A percentile compares a stretch with the other conserved stretches of the same genome.
Evolutionary conservation across 1,284 basidiomycete genomes (phyloP).

Genomic region (Trichosporon coremiiforme): DNA sequence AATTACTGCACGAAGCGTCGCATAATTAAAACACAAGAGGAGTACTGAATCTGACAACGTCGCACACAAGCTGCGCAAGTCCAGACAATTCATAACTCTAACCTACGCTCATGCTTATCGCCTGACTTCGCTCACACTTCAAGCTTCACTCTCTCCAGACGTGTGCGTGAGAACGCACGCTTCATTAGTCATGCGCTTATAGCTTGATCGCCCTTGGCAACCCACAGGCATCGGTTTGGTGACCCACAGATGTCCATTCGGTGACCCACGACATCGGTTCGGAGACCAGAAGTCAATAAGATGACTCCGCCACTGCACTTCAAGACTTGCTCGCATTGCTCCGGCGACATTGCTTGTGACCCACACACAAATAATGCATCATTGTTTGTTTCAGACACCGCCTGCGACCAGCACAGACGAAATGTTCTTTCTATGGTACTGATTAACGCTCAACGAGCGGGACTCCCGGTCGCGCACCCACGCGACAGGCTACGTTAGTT

Average conservation of each 20-base stretch:
- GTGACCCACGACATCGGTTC: too few relatives aligned
- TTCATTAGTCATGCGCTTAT: conserved; percentile 13
- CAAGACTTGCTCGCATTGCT: too few relatives aligned
- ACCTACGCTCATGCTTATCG: neutral
- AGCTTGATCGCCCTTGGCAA: neutral
- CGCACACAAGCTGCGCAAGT: neutral
- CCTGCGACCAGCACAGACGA: conserved; percentile 7
- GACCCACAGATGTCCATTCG: neutral
- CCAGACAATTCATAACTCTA: conserved; percentile 4
- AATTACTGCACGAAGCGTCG: too few relatives aligned
- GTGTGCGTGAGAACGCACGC: neutral
- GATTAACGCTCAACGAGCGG: neutral
- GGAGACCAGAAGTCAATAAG: too few relatives aligned
- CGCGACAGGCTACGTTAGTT: conserved; percentile 9
- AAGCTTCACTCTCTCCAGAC: conserved; percentile 10
- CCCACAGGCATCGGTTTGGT: neutral
- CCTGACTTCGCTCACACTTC: neutral
- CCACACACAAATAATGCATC: conserved; percentile 17
- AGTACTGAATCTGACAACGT: neutral
- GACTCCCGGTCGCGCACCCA: conserved; percentile 14
- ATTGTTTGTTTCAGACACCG: conserved; percentile 1
- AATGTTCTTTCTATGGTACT: conserved; percentile 10
- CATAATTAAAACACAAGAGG: too few relatives aligned
- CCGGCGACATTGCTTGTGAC: too few relatives aligned
- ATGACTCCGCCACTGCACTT: too few relatives aligned